Evolutionary conservation across 1,139 yeast genomes (phyloP).

Genomic region (Spathaspora sp.): DNA sequence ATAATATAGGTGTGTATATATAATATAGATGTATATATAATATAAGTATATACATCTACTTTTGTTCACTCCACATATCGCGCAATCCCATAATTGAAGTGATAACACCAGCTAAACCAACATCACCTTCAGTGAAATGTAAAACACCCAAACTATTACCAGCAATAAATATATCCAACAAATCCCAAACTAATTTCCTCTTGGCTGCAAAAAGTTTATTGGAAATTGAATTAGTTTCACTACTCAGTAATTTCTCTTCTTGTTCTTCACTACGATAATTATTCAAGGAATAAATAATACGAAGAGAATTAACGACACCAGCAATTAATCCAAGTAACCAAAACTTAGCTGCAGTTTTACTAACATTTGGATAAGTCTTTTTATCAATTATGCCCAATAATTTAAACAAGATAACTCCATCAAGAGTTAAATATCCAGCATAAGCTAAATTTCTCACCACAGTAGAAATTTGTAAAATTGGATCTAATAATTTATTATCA

Average conservation of each 20-base stretch:
- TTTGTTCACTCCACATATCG: slow-evolving; percentile 57
- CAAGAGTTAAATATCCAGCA: slow-evolving; percentile 73
- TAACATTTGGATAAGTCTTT: slow-evolving; percentile 34
- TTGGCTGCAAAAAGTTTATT: slow-evolving; percentile 44
- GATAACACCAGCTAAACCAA: slow-evolving; percentile 82
- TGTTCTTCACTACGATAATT: no score
- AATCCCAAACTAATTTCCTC: slow-evolving; percentile 76
- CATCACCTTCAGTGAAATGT: slow-evolving; percentile 71
- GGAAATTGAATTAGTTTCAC: slow-evolving; percentile 27
- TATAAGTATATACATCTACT: not conserved
- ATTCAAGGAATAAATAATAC: slow-evolving; percentile 26
- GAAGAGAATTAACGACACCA: slow-evolving; percentile 57
- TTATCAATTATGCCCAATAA: slow-evolving; percentile 42
- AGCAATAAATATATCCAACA: slow-evolving; percentile 75
- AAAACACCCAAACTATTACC: slow-evolving; percentile 64
- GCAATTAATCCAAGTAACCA: slow-evolving; percentile 77
- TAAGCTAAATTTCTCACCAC: slow-evolving; percentile 70
- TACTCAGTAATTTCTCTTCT: slow-evolving; percentile 23
- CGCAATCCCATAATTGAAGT: slow-evolving; percentile 78
- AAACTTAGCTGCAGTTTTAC: slow-evolving; percentile 56
- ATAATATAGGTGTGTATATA: not conserved
- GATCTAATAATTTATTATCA: slow-evolving; percentile 73
- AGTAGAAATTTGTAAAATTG: slow-evolving; percentile 55
- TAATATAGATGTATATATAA: not conserved
- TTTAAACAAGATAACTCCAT: slow-evolving; percentile 71